phyloP scores from a whole-genome alignment of 2,329 filamentous ascomycete species.

The Coleophoma eucalyptorum region DNA sequence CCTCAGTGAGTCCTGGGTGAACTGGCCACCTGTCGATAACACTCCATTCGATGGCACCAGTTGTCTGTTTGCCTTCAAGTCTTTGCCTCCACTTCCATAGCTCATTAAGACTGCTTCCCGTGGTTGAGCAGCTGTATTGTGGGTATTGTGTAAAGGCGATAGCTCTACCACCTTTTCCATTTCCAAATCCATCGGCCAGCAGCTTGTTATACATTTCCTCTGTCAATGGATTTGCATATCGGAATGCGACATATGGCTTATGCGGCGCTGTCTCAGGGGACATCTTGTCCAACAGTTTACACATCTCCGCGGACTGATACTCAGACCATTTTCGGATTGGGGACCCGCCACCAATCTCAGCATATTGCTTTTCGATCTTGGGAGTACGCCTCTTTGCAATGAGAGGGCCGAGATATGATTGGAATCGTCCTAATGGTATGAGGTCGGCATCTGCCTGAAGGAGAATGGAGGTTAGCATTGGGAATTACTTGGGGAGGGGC shows the following conservation, averaged over 20 bases:
- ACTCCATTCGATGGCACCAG: conserved; percentile 86
- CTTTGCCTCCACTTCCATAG: conserved; percentile 95
- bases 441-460: conserved; percentile 82
- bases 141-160: conserved; percentile 98
- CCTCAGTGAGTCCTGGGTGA: conserved; percentile 86
- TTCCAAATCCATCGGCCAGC: conserved; percentile 84
- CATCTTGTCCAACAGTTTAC: conserved; percentile 88
- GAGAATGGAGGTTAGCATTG: conserved; percentile 5
- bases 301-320: conserved; percentile 91
- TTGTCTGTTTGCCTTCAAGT: conserved; percentile 69
- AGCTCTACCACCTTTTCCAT: conserved; percentile 84
- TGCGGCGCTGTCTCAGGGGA: conserved; percentile 93
- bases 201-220: conserved; percentile 87
- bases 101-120: conserved; percentile 93
- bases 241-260: conserved; percentile 95
- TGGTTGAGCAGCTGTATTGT: conserved; percentile 97
- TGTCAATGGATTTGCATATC: conserved; percentile 89
- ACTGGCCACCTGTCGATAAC: conserved; percentile 97
- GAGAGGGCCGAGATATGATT: conserved; percentile 84
- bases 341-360: conserved; percentile 93
- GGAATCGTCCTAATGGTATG: conserved; percentile 90
- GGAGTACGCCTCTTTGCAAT: conserved; percentile 85
- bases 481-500: conserved; percentile 2
- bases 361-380: conserved; percentile 95
- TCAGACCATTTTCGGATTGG: conserved; percentile 98